Conservation (phyloP, 2,329 filamentous ascomycete species). For the Tolypocladium endophyticum region DNA sequence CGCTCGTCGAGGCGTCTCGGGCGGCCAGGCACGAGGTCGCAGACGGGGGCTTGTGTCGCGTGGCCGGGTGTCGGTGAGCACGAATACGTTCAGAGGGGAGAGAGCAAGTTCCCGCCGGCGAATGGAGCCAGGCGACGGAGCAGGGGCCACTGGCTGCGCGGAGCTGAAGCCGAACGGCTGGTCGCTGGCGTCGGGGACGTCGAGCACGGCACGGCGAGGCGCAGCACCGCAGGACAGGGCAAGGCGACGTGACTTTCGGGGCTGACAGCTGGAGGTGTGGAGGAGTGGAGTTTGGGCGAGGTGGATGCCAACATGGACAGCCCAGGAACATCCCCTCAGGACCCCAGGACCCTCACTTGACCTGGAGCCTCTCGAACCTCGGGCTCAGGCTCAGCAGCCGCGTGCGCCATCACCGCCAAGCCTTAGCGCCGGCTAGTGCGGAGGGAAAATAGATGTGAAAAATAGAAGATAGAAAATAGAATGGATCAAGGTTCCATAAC, state of each 20-base stretch:
- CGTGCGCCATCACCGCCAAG: too few species aligned
- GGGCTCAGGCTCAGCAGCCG: too few species aligned
- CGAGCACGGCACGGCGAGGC: neutral
- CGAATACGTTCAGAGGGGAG: neutral
- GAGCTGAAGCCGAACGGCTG: neutral
- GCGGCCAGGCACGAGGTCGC: neutral
- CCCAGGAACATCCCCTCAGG: too few species aligned
- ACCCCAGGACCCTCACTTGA: too few species aligned
- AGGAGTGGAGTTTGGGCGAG: neutral
- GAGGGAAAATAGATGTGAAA: neutral
- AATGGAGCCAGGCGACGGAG: neutral
- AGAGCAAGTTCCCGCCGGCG: neutral
- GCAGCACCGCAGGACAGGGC: neutral
- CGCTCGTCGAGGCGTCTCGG: neutral
- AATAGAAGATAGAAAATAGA: neutral
- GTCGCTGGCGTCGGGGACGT: neutral
- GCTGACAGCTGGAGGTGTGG: neutral
- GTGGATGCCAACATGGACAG: too few species aligned
- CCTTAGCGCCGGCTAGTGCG: too few species aligned
- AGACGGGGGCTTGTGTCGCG: neutral
- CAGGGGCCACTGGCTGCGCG: neutral
- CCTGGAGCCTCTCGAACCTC: too few species aligned
- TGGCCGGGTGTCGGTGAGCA: neutral
- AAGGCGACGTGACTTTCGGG: neutral
- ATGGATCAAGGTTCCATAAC: neutral